phyloP scores from a whole-genome alignment of 2,329 filamentous ascomycete genomes.

The Hymenoscyphus infarciens region DNA sequence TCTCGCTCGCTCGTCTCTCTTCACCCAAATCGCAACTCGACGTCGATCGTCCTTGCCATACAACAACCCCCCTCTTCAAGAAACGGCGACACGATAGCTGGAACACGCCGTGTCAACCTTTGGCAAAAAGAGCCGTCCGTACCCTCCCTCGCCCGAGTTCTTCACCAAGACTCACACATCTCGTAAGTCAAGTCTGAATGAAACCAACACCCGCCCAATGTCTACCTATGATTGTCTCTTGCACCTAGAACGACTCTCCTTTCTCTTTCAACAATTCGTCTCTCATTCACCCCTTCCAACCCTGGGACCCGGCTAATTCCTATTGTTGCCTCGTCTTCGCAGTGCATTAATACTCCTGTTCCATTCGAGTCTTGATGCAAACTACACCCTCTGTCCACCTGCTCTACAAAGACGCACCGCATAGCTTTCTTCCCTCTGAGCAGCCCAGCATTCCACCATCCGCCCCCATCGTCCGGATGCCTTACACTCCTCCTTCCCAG shows the following conservation, averaged over 20 bases:
- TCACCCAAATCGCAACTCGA: not conserved
- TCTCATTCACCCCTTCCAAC: constrained; percentile 12
- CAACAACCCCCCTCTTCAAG: constrained; percentile 2
- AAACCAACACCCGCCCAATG: constrained; percentile 10
- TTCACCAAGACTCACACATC: constrained; percentile 14
- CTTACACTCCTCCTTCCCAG: constrained; percentile 79
- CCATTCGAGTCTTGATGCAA: constrained; percentile 1
- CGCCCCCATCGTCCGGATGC: constrained; percentile 56
- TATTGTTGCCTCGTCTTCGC: constrained; percentile 15
- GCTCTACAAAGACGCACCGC: constrained; percentile 2
- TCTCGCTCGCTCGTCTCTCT: constrained; percentile 12
- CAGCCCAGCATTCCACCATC: constrained; percentile 9
- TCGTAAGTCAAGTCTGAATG: constrained; percentile 25
- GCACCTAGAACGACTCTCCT: constrained; percentile 15
- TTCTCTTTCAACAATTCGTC: constrained; percentile 5
- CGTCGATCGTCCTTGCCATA: constrained; percentile 17
- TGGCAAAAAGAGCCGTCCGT: constrained; percentile 12
- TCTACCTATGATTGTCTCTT: constrained; percentile 8
- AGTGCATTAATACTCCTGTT: constrained; percentile 21
- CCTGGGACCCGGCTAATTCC: constrained; percentile 24
- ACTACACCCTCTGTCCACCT: constrained; percentile 20
- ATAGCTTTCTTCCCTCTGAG: not conserved
- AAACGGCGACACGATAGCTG: constrained; percentile 27
- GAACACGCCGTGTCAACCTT: constrained; percentile 32
- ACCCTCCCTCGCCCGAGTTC: constrained; percentile 4